Evolutionary conservation across 352 stramenopile species (phyloP), one percentile per base, ranked within the genome.

Genomic region (Globisporangium okanoganense): DNA sequence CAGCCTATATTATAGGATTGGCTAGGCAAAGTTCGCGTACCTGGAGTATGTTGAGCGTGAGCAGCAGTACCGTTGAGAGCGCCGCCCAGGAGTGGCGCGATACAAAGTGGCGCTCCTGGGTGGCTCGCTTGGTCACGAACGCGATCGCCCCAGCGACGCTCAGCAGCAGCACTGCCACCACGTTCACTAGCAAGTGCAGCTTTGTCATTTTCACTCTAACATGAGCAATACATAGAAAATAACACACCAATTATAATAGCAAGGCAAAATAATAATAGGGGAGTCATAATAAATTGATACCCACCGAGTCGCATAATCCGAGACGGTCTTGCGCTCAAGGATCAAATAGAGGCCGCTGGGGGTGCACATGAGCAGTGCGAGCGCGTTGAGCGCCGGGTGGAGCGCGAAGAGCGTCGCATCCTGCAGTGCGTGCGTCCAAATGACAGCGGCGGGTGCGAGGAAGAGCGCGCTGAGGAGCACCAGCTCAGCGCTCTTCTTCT

Each of bases 1-100:
- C 13, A 44, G 14, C 14, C 14, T 20, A 5, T 44, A 44, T 14
- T 2, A 8, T 44, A 20, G 8, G 16, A 33, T 33, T 33, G 29
- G 29, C 29, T 10, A 6, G 8, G 16, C 38, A 5, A 44, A 16
- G n/a, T n/a, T n/a, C n/a, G n/a, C 14, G 13, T 24, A 76, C 69
- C 66, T 88, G 78, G 36, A 88, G 71, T 36, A 87, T 68, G 66
- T 90, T 90, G 62, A 90, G 78, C 20, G 64, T 25, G 51, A 88
- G 83, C 58, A 90, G 78, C 49, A 77, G 65, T 27, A 54, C 64
- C 9, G 71, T 85, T n/a, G 79, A 65, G 27, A 88, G 62, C 43
- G 67, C 78, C 8, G 64, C 70, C 78, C 80, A 90, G 22, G 81
- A 87, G 60, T 89, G 81, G 1, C 59, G 58, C 18, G 69, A 78